Percentiles rank a stretch among this genome's conserved stretches.
phyloP scores from a whole-genome alignment of 2,329 filamentous ascomycete species.

The Fusarium caatingaense region DNA sequence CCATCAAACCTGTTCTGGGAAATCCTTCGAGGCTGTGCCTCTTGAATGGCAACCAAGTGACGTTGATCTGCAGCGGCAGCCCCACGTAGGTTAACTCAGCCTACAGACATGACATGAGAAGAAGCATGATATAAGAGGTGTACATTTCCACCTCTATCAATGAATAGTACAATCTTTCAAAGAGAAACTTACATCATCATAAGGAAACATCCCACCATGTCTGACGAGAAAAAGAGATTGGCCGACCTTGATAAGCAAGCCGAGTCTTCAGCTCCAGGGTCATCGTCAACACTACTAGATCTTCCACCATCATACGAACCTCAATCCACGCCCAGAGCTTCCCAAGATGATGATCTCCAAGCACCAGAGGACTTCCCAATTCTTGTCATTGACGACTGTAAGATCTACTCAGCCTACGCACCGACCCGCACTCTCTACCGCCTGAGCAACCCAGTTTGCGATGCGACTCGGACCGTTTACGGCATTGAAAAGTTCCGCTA shows the following conservation, averaged over 20 bases:
- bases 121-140: not conserved
- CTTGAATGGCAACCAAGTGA: not conserved
- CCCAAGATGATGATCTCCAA: not conserved
- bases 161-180: not conserved
- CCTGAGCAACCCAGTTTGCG: conserved; percentile 40
- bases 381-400: conserved; percentile 37
- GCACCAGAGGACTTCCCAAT: conserved; percentile 26
- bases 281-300: not conserved
- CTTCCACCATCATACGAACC: conserved; percentile 20
- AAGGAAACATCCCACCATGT: not conserved
- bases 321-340: not conserved
- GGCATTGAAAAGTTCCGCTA: conserved; percentile 46
- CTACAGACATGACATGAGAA: not conserved
- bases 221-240: not conserved
- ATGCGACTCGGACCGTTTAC: conserved; percentile 35
- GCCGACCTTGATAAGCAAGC: not conserved
- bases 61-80: not conserved
- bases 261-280: not conserved
- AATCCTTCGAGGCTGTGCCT: conserved; percentile 19
- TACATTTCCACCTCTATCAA: not conserved
- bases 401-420: conserved; percentile 35
- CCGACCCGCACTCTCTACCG: conserved; percentile 42
- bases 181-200: no score
- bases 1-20: not conserved
- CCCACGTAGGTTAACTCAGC: not conserved